Percentiles rank a stretch among this genome's conserved stretches.
These are phyloP conservation scores for Porphyra umbilicalis DNA, from an alignment of 31 red algal genomes.

Conservation along the genomic window DNA sequence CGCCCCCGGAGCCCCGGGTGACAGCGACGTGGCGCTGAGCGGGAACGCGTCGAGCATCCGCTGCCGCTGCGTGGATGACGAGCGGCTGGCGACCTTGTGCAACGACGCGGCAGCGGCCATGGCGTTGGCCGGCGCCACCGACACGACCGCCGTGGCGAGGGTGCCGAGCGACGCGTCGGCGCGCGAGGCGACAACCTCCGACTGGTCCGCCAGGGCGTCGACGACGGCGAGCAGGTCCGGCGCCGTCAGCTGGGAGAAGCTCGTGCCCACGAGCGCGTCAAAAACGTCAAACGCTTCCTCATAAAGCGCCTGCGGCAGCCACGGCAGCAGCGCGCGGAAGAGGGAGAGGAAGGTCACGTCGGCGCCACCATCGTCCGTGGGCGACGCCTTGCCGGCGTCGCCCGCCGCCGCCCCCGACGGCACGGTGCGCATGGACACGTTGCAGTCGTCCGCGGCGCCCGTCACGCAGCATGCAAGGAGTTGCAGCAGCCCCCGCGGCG, in stretches of 20 bases:
- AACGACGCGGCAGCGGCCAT: not conserved
- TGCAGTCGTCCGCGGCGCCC: slow-evolving; percentile 37
- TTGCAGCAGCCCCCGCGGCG: slow-evolving; percentile 65
- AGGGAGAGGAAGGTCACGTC: slow-evolving; percentile 42
- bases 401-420: slow-evolving; percentile 14
- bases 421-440: slow-evolving; percentile 35
- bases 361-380: not conserved
- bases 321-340: slow-evolving; percentile 42
- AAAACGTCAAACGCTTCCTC: slow-evolving; percentile 62
- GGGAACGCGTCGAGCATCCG: not conserved
- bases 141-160: slow-evolving; percentile 10
- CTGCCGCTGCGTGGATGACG: not conserved
- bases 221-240: slow-evolving; percentile 29
- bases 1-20: not conserved
- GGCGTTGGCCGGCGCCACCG: not conserved
- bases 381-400: slow-evolving; percentile 4
- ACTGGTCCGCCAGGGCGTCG: slow-evolving; percentile 42
- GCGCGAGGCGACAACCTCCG: slow-evolving; percentile 21
- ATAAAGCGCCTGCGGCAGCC: slow-evolving; percentile 41
- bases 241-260: slow-evolving; percentile 45
- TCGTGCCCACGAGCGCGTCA: slow-evolving; percentile 34
- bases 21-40: not conserved
- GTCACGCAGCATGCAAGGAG: slow-evolving; percentile 22
- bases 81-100: not conserved
- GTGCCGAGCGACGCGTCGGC: slow-evolving; percentile 39